phyloP scores from a whole-genome alignment of 352 stramenopile species.

The Halophytophthora batemanensis region DNA sequence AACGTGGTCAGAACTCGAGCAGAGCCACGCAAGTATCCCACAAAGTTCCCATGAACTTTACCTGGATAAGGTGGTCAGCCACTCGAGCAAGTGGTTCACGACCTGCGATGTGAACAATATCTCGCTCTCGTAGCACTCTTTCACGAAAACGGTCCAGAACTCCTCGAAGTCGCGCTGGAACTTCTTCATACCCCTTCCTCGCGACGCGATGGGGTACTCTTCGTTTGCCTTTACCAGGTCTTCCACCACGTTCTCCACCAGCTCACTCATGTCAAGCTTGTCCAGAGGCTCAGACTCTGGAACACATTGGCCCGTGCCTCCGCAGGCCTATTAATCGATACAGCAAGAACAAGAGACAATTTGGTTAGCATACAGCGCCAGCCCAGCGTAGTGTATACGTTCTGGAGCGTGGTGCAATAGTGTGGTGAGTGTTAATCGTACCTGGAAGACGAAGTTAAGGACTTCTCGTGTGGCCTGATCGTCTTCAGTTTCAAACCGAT shows the following conservation, averaged over 20 bases:
- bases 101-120: slow-evolving; percentile 72
- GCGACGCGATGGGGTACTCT: slow-evolving; percentile 67
- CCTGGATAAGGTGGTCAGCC: slow-evolving; percentile 79
- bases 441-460: slow-evolving; percentile 77
- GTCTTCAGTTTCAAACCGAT: slow-evolving; percentile 61
- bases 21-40: not conserved
- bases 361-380: slow-evolving; percentile 20
- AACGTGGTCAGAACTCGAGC: slow-evolving; percentile 5
- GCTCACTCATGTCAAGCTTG: slow-evolving; percentile 68
- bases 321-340: slow-evolving; percentile 35
- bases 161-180: slow-evolving; percentile 66
- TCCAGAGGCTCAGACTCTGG: slow-evolving; percentile 48
- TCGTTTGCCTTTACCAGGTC: slow-evolving; percentile 60
- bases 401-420: not conserved
- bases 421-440: slow-evolving; percentile 6
- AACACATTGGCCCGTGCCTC: slow-evolving; percentile 47
- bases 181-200: slow-evolving; percentile 50
- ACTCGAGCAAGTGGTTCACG: slow-evolving; percentile 67
- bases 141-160: slow-evolving; percentile 79
- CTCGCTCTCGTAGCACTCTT: slow-evolving; percentile 79
- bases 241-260: slow-evolving; percentile 62
- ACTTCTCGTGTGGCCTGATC: slow-evolving; percentile 60
- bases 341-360: not conserved
- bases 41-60: slow-evolving; percentile 12
- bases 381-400: not conserved